phyloP scores from a whole-genome alignment of 1,284 basidiomycete species.

The Tetrapyrgos nigripes region DNA sequence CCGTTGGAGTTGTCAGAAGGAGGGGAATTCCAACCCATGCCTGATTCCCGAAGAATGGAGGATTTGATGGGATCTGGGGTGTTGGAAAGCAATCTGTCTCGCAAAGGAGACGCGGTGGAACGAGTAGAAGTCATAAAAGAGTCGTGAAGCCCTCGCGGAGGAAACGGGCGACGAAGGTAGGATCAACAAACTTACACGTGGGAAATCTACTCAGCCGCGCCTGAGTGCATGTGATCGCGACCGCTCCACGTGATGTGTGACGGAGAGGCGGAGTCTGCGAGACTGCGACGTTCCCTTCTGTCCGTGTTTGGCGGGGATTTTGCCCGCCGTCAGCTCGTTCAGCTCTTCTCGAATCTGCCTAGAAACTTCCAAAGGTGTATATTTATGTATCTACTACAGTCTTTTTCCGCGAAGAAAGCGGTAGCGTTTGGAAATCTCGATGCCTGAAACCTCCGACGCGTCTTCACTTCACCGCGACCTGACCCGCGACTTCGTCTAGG shows the following conservation, averaged over 20 bases:
- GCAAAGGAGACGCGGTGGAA: conserved; percentile 40
- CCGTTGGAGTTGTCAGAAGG: conserved; percentile 36
- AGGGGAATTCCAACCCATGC: conserved; percentile 58
- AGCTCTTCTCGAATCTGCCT: too few species aligned
- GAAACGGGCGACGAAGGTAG: not conserved
- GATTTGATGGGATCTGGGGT: conserved; percentile 68
- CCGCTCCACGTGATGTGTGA: not conserved
- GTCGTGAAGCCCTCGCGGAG: not conserved
- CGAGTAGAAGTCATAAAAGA: not conserved
- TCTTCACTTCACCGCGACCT: too few species aligned
- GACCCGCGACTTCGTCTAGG: too few species aligned
- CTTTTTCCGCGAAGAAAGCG: too few species aligned
- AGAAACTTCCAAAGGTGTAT: too few species aligned
- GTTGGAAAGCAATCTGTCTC: conserved; percentile 68
- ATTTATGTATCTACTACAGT: too few species aligned
- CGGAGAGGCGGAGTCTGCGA: too few species aligned
- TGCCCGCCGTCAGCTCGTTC: too few species aligned
- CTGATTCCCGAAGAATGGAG: conserved; percentile 65
- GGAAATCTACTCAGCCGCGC: not conserved
- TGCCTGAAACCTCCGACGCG: too few species aligned
- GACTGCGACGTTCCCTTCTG: too few species aligned
- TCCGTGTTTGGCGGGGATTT: too few species aligned
- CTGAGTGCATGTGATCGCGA: not conserved
- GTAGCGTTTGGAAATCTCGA: too few species aligned
- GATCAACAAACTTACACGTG: not conserved